These are phyloP conservation scores for Phytophthora vignae DNA, from an alignment of 352 stramenopile genomes.

Conservation along the genomic window DNA sequence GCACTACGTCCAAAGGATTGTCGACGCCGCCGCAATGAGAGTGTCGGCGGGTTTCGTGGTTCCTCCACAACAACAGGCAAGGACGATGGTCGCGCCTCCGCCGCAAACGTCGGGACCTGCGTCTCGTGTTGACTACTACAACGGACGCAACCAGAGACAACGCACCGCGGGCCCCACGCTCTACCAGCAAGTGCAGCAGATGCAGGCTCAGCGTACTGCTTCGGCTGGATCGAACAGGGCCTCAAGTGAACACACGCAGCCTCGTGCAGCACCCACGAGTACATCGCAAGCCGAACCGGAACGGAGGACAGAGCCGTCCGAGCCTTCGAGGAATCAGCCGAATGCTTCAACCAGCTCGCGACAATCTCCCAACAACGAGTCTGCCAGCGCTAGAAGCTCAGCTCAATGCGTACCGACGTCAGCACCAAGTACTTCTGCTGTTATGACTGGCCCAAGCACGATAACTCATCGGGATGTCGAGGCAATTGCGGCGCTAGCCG, in stretches of 20 bases:
- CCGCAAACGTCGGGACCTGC: not conserved
- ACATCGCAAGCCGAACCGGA: not conserved
- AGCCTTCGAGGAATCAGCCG: not conserved
- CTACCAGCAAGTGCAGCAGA: slow-evolving; percentile 26
- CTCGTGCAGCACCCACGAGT: not conserved
- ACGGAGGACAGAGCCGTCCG: slow-evolving; percentile 2
- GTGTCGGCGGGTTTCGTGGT: not conserved
- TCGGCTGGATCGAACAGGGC: not conserved
- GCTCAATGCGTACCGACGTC: not conserved
- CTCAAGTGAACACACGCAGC: slow-evolving; percentile 5
- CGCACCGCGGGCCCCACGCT: not conserved
- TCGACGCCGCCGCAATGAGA: slow-evolving; percentile 13
- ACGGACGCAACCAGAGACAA: slow-evolving; percentile 5
- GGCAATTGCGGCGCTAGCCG: slow-evolving; percentile 33
- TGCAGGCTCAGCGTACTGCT: slow-evolving; percentile 9
- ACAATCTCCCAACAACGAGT: slow-evolving; percentile 7
- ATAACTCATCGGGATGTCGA: slow-evolving; percentile 17
- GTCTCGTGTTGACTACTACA: slow-evolving; percentile 9
- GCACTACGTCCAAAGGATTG: slow-evolving; percentile 22
- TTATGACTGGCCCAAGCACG: not conserved
- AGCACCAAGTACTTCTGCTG: not conserved
- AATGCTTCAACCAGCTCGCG: not conserved
- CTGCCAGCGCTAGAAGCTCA: slow-evolving; percentile 10
- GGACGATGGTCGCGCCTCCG: not conserved
- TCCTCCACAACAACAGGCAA: slow-evolving; percentile 7